phyloP scores from a whole-genome alignment of 208 protist genomes.

The Crithidia fasciculata region DNA sequence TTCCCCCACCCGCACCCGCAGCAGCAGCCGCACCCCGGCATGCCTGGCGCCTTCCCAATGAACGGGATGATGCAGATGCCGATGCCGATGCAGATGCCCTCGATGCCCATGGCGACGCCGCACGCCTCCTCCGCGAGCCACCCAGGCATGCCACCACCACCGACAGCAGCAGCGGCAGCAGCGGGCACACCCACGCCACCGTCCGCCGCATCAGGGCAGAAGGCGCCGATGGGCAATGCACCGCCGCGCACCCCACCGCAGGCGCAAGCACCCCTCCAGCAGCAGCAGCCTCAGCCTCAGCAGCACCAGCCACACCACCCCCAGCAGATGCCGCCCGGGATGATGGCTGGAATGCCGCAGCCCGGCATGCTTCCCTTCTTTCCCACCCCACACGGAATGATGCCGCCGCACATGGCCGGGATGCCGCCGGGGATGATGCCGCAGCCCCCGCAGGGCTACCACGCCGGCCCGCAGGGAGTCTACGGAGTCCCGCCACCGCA shows the following conservation, averaged over 20 bases:
- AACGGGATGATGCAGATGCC: constrained; percentile 36
- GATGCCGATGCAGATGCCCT: constrained; percentile 34
- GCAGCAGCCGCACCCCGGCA: constrained; percentile 9
- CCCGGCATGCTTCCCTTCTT: constrained; percentile 22
- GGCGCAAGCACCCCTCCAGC: constrained; percentile 16
- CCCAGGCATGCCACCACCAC: not conserved
- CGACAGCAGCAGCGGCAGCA: not conserved
- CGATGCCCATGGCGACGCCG: constrained; percentile 17
- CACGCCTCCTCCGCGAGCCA: not conserved
- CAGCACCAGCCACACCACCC: too few relatives aligned
- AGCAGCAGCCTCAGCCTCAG: not conserved
- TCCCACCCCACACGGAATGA: constrained; percentile 9
- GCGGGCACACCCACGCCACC: not conserved
- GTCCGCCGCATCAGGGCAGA: not conserved
- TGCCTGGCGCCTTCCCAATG: constrained; percentile 22
- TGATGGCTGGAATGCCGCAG: constrained; percentile 3
- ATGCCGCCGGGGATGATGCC: constrained; percentile 15
- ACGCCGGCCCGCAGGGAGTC: too few relatives aligned
- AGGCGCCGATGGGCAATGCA: constrained; percentile 1
- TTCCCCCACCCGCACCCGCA: not conserved
- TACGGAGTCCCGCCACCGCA: not conserved
- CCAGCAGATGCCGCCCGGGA: not conserved
- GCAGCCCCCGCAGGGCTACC: not conserved
- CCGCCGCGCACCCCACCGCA: not conserved
- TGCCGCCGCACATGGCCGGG: constrained; percentile 13